phyloP scores from a whole-genome alignment of 1,284 basidiomycete genomes.

The Tilletia caries region DNA sequence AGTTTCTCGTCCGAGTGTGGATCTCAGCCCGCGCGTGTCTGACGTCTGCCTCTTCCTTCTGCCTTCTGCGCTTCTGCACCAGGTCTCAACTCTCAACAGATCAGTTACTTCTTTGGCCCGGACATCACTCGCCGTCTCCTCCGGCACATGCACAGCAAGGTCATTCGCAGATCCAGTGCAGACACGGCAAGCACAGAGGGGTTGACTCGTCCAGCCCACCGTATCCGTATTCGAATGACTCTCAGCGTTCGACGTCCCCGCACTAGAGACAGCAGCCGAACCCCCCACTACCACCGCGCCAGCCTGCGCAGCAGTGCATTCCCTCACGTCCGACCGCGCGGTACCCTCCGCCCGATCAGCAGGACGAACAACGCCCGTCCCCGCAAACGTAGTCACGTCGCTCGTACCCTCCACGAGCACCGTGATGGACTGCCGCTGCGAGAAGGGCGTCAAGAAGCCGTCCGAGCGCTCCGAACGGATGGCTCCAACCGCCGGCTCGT shows the following conservation, averaged over 20 bases:
- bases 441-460: not conserved
- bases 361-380: not conserved
- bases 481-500: not conserved
- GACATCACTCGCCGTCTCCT: no score
- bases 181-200: no score
- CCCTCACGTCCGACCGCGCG: not conserved
- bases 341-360: not conserved
- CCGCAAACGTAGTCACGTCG: not conserved
- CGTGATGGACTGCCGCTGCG: conserved; percentile 1
- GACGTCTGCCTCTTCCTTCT: no score
- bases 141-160: no score
- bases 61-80: no score
- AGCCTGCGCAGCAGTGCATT: no score
- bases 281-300: no score
- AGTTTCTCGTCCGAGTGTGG: no score
- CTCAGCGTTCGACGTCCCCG: not conserved
- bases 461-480: not conserved
- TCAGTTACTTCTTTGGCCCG: no score
- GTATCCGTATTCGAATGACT: not conserved
- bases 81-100: no score
- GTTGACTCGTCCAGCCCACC: not conserved
- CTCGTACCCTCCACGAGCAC: conserved; percentile 5
- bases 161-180: no score
- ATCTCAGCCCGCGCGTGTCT: no score
- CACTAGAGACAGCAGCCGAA: not conserved